phyloP scores from a whole-genome alignment of 2,329 filamentous ascomycete genomes.

The Coleophoma eucalyptorum region DNA sequence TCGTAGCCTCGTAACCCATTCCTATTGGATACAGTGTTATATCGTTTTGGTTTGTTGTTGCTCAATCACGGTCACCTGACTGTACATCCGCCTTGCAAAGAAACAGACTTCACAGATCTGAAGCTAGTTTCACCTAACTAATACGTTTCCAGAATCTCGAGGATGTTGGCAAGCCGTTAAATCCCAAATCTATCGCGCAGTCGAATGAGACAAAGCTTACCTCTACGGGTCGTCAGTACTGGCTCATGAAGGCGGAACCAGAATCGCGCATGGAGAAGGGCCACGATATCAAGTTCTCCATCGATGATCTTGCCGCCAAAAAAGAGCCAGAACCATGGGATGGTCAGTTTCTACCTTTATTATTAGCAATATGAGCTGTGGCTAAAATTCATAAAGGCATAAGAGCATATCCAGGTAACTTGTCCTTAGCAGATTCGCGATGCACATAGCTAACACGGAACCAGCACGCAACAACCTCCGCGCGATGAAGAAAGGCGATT shows the following conservation, averaged over 20 bases:
- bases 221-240: constrained; percentile 48
- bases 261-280: constrained; percentile 84
- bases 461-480: constrained; percentile 83
- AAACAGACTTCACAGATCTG: too few relatives aligned
- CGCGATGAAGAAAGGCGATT: constrained; percentile 85
- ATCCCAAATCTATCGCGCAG: too few relatives aligned
- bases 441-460: constrained; percentile 15
- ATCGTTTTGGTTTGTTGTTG: too few relatives aligned
- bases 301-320: constrained; percentile 77
- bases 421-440: constrained; percentile 12
- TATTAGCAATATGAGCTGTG: too few relatives aligned
- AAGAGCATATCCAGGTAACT: constrained; percentile 42
- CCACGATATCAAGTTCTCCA: constrained; percentile 87
- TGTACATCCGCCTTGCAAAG: too few relatives aligned
- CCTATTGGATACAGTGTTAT: too few relatives aligned
- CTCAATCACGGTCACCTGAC: too few relatives aligned
- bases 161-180: too few relatives aligned
- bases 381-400: constrained; percentile 33
- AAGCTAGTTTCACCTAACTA: too few relatives aligned
- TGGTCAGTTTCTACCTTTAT: constrained; percentile 48
- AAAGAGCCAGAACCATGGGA: constrained; percentile 86
- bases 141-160: too few relatives aligned
- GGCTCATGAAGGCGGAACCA: constrained; percentile 86
- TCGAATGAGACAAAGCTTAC: too few relatives aligned
- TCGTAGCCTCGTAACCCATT: too few relatives aligned